These are phyloP conservation scores for Juglanconis sp. DNA, from an alignment of 2,329 filamentous ascomycete genomes.

Conservation along the genomic window DNA sequence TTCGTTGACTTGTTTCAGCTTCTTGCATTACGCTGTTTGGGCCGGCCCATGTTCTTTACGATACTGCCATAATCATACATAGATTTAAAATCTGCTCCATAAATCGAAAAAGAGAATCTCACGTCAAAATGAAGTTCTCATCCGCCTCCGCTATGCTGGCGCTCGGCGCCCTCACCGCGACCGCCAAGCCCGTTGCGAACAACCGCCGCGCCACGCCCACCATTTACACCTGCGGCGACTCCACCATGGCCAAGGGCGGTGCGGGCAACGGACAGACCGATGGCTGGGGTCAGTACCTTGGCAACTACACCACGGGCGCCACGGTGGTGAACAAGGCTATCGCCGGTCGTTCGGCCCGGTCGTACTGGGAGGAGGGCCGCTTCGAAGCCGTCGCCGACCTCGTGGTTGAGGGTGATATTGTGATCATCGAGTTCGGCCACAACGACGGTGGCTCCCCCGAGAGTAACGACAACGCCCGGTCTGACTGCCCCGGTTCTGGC, in stretches of 20 bases:
- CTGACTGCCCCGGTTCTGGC: slow-evolving; percentile 52
- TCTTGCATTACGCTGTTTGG: neutral
- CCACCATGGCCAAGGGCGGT: slow-evolving; percentile 48
- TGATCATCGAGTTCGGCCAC: slow-evolving; percentile 69
- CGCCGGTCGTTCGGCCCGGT: slow-evolving; percentile 59
- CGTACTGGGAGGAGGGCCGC: slow-evolving; percentile 58
- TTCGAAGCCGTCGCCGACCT: slow-evolving; percentile 52
- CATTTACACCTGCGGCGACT: slow-evolving; percentile 52
- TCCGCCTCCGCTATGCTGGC: neutral
- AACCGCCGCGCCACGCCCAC: slow-evolving; percentile 30
- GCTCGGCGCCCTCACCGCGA: slow-evolving; percentile 14
- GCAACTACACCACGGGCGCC: slow-evolving; percentile 37
- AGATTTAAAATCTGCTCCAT: neutral
- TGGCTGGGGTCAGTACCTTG: slow-evolving; percentile 62
- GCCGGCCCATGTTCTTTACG: slow-evolving; percentile 4
- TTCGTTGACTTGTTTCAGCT: neutral
- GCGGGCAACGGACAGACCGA: slow-evolving; percentile 31
- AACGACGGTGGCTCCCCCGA: slow-evolving; percentile 61
- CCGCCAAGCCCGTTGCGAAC: slow-evolving; percentile 18
- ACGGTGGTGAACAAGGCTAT: slow-evolving; percentile 60
- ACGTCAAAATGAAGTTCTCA: slow-evolving; percentile 16
- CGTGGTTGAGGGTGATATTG: slow-evolving; percentile 55
- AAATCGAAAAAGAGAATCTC: neutral
- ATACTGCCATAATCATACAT: neutral
- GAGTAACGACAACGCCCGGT: slow-evolving; percentile 56